A percentile compares a stretch with the other conserved stretches of the same genome.
Evolutionary conservation across 371 early-diverging fungal species (phyloP).

Genomic region (Polyrhizophydium stewartii): DNA sequence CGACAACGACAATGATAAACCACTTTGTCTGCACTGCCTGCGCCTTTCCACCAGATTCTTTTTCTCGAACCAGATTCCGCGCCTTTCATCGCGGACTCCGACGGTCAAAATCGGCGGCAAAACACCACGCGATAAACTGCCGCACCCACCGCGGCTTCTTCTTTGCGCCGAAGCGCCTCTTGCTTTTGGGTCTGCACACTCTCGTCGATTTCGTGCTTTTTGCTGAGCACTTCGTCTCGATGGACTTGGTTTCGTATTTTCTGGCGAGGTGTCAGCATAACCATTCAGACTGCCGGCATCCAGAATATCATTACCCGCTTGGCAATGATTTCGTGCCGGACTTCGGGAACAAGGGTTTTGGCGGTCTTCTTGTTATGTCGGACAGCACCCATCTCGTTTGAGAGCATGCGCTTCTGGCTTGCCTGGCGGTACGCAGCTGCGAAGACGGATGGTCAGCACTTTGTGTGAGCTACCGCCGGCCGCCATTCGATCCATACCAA

Average conservation of each 20-base stretch:
- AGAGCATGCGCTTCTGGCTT: too few species aligned
- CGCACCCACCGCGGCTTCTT: conserved; percentile 16
- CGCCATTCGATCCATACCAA: conserved; percentile 9
- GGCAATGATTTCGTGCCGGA: not conserved
- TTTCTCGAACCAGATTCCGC: not conserved
- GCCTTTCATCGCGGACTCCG: too few species aligned
- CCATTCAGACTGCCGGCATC: too few species aligned
- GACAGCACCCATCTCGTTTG: not conserved
- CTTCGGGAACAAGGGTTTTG: not conserved
- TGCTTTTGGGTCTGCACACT: conserved; percentile 18
- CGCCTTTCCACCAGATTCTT: conserved; percentile 16
- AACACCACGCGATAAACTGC: too few species aligned
- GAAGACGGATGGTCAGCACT: not conserved
- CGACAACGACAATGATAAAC: conserved; percentile 38
- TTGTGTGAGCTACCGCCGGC: conserved; percentile 3
- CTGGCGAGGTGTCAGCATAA: too few species aligned
- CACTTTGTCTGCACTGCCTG: conserved; percentile 39
- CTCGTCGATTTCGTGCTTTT: conserved; percentile 24
- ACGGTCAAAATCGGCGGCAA: too few species aligned
- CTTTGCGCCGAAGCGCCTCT: conserved; percentile 29
- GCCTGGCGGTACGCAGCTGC: too few species aligned
- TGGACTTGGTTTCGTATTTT: conserved; percentile 19
- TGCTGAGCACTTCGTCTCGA: conserved; percentile 20
- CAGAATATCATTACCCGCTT: not conserved
- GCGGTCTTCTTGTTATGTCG: not conserved